Evolutionary conservation across 176 grass and related monocot genomes (phyloP).

Genomic region (Musa beccarii): DNA sequence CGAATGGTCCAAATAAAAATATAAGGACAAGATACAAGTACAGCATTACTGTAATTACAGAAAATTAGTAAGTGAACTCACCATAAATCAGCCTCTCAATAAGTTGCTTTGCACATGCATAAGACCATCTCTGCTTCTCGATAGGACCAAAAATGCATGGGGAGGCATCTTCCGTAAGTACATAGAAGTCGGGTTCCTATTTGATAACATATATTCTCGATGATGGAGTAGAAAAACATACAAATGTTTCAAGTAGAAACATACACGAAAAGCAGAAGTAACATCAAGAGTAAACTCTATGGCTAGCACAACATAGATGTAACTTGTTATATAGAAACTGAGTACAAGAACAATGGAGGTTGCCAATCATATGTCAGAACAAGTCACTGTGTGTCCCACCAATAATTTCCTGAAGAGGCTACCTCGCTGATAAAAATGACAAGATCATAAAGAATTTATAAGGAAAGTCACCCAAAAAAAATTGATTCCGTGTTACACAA

Average conservation of each 20-base stretch:
- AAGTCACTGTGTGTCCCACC: too few species aligned
- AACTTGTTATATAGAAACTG: background rate
- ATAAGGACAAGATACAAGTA: background rate
- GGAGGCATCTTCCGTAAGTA: slow-evolving; percentile 85
- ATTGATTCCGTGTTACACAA: background rate
- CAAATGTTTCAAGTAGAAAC: background rate
- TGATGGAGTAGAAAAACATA: background rate
- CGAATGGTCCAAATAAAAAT: slow-evolving; percentile 14
- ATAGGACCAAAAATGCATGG: slow-evolving; percentile 97
- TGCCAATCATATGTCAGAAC: too few species aligned
- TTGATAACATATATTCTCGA: background rate
- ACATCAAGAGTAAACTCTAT: background rate
- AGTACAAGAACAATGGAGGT: too few species aligned
- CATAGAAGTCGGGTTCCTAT: slow-evolving; percentile 86
- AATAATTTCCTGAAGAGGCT: background rate
- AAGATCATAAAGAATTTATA: background rate
- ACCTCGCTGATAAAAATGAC: background rate
- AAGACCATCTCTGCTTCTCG: slow-evolving; percentile 90
- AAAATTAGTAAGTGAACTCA: slow-evolving; percentile 26
- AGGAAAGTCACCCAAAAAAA: background rate
- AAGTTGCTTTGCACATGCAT: slow-evolving; percentile 96
- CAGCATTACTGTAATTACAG: background rate
- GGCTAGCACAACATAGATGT: background rate
- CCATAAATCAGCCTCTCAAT: slow-evolving; percentile 96
- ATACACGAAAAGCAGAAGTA: background rate